Evolutionary conservation across 768 basidiomycete species (phyloP).

Genomic region (Rhizopogon sp.): DNA sequence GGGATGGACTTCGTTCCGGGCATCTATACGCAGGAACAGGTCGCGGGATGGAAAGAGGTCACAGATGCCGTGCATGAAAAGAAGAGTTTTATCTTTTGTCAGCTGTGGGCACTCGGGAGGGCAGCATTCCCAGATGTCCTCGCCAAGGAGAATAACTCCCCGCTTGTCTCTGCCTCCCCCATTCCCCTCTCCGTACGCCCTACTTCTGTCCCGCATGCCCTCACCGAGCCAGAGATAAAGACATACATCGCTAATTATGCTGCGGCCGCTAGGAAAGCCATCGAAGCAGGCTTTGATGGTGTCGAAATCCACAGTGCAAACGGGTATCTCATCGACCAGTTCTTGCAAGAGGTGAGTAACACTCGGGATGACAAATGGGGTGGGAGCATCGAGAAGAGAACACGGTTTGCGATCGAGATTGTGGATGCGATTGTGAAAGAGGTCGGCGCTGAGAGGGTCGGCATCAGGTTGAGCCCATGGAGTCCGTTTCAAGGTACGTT

Average conservation of each 20-base stretch:
- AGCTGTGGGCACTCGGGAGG: slow-evolving; percentile 48
- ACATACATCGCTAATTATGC: slow-evolving; percentile 41
- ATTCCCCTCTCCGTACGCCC: slow-evolving; percentile 8
- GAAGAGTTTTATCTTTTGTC: slow-evolving; percentile 36
- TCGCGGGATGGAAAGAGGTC: slow-evolving; percentile 49
- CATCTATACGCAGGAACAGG: slow-evolving; percentile 46
- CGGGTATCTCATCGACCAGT: slow-evolving; percentile 35
- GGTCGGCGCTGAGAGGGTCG: slow-evolving; percentile 39
- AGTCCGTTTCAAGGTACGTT: slow-evolving; percentile 25
- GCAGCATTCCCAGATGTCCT: slow-evolving; percentile 17
- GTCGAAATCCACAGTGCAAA: slow-evolving; percentile 34
- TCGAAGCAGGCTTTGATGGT: slow-evolving; percentile 59
- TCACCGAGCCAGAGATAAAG: slow-evolving; percentile 39
- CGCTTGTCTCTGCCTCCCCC: slow-evolving; percentile 20
- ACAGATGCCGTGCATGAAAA: slow-evolving; percentile 39
- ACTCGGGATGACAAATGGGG: slow-evolving; percentile 47
- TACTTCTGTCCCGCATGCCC: slow-evolving; percentile 27
- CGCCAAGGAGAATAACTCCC: slow-evolving; percentile 9
- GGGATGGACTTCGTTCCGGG: slow-evolving; percentile 38
- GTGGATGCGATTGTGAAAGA: slow-evolving; percentile 35
- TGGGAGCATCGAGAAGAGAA: slow-evolving; percentile 43
- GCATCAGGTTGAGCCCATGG: slow-evolving; percentile 41
- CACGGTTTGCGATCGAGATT: slow-evolving; percentile 41
- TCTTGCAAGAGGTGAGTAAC: slow-evolving; percentile 36
- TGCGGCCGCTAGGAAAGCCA: slow-evolving; percentile 46